Base-by-base conservation (phyloP, 495 filamentous ascomycete genomes). In the Aspergillus funiculosus region DNA sequence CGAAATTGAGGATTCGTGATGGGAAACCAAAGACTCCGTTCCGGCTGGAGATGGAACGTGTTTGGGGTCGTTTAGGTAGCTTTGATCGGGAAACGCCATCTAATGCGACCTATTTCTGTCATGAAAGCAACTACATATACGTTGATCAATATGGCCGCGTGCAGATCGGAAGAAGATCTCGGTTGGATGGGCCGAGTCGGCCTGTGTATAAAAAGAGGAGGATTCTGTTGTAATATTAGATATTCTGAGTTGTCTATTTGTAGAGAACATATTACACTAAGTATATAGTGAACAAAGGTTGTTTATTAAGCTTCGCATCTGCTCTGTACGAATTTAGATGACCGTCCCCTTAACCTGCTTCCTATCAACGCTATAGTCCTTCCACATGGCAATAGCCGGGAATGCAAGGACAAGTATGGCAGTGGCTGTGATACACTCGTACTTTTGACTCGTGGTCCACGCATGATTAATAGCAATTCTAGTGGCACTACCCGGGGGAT, bases 381-480 rank as follows among this genome's bases (percentile, higher is more conserved):
- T 71, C 68, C 68, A 71, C 19, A 68, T 43, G 11, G 57, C 57
- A 30, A 71, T 58, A 4, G 52, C 51, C 19, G 68, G 68, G 38
- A 71, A 59, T 1, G 56, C 51, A 38, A 72, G 52, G 0, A 47
- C 56, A 27, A 68, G 42, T 5, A 72, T 24, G 9, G 59, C 62
- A 27, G 67, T 68, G 2, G 65, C 74, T 8, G 64, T 77, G 60
- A 80, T 77, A 32, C 74, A 61, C 62, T 78, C 80, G 51, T 72
- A 71, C 52, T 64, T 71, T 53, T 83, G 79, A 5, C 73, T 67
- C 22, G 77, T 67, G 11, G 73, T 73, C 64, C 82, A 85, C 7
- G 82, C 74, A 22, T 59, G 47, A 13, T 73, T 56, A 43, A 81
- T 78, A 2, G 81, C 82, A 15, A 68, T 53, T 5, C 80, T 61